Conservation (phyloP, 768 basidiomycete species). For the Suillus occidentalis region DNA sequence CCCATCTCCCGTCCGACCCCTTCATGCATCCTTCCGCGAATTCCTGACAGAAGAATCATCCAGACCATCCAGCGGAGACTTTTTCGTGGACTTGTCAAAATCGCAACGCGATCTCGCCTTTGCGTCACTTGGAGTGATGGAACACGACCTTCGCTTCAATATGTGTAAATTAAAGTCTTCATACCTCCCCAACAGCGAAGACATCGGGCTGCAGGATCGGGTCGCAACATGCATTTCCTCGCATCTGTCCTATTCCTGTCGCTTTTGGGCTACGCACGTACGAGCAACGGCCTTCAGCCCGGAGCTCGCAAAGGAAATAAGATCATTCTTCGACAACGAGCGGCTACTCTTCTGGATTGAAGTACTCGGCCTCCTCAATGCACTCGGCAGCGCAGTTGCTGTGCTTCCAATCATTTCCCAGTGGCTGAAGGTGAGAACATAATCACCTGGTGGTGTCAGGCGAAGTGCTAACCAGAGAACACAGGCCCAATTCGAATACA, state of each 20-base stretch:
- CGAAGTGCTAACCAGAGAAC: background rate
- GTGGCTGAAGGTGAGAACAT: background rate
- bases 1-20: slow-evolving; percentile 10
- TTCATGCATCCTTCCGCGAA: slow-evolving; percentile 30
- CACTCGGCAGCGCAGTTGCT: background rate
- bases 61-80: slow-evolving; percentile 11
- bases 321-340: slow-evolving; percentile 7
- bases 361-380: slow-evolving; percentile 1
- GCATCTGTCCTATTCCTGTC: slow-evolving; percentile 14
- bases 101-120: slow-evolving; percentile 1
- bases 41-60: slow-evolving; percentile 17
- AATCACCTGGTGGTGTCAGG: background rate
- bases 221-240: slow-evolving; percentile 2
- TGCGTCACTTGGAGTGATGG: slow-evolving; percentile 28
- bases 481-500: background rate
- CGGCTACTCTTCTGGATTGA: slow-evolving; percentile 13
- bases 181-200: slow-evolving; percentile 27
- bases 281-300: background rate
- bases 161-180: slow-evolving; percentile 35
- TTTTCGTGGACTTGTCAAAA: slow-evolving; percentile 2
- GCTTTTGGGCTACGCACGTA: slow-evolving; percentile 14
- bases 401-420: background rate
- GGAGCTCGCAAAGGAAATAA: background rate
- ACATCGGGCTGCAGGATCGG: slow-evolving; percentile 6
- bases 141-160: slow-evolving; percentile 33